Base-by-base conservation (phyloP, 257 asterid species). In the Nicotiana otophora region DNA sequence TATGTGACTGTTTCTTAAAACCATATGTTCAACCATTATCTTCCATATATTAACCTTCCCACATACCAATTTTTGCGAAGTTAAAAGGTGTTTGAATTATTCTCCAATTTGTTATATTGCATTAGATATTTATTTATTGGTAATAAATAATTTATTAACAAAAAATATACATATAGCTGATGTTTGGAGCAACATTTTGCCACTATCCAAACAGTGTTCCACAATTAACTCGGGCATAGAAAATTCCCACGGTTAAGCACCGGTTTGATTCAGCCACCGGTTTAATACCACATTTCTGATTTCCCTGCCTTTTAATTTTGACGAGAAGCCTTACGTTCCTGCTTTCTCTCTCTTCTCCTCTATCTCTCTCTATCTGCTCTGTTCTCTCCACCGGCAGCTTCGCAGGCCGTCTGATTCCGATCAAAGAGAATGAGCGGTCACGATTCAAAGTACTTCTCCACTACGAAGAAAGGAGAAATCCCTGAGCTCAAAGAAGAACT, bases 401-500 rank as follows among this genome's bases (percentile, higher is more conserved):
- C 79, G n/a, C 36, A 15, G 39, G 28, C 80, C 57, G 80, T 75
- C 28, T 15, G 80, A 75, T 75, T 51, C 46, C 63, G 63, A 75
- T 75, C 63, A 26, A 26, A 75, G 84, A 83, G 84, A 85, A 96
- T 96, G 98, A 96, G 99, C 88, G 99, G 99, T 15, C 99, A 93
- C 91, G 97, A 96, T 85, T 96, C 99, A 62, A 96, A 95, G 82
- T 96, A 94, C 86, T 96, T 96, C 92, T 96, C 99, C 86, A 96
- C 98, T 84, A 96, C 98, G 83, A 96, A 96, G 86, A 96, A 96
- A 91, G 98, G 99, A 8, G 99, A 96, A 91, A 96, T 96, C 80
- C 99, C 99, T 30, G 99, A 96, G 91, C 99, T 96, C 90, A 96
- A 96, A 83, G 99, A 96, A 82, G 99, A 96, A 65, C 98, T 93